Base-by-base conservation (phyloP, 306 rosid species). In the Purshia tridentata region DNA sequence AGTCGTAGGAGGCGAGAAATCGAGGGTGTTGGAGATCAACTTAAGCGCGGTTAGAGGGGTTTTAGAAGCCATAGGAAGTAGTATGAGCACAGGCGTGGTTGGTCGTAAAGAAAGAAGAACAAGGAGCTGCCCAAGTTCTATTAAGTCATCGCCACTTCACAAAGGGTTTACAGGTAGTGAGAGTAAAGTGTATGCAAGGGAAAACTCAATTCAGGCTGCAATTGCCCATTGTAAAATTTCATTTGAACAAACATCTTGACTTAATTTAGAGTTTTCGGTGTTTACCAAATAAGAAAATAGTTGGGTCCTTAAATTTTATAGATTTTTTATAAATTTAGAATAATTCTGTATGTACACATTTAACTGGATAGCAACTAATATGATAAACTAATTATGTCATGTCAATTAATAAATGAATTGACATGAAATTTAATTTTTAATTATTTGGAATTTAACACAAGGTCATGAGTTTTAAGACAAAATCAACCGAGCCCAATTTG, bases 211-310 rank as follows among this genome's bases (percentile, higher is more conserved):
- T 78, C 86, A 84, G 71, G 81, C 87, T n/a, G 88, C 93, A 69
- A 80, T 88, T 82, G 83, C 88, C 22, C 85, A 88, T 59, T 88
- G 93, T 64, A 88, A 88, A 50, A 79, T 72, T 71, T 88, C 90
- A 70, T 61, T 77, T 42, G 74, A 79, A 12, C 82, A 80, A 46
- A 37, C 76, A 9, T 75, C 82, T 29, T 29, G 35, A 29, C 2
- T 29, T 29, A 29, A 1, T 29, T 29, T 29, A 29, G 35, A 29
- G 35, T 29, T 3, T 29, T 29, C 35, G 2, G 2, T 29, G 2
- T 29, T 29, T 1, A 29, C 2, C 35, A 3, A 29, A 3, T 29
- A 3, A 29, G 35, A 29, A 2, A 29, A 29, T 29, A 1, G 35
- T 29, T 3, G 1, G 2, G 2, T 3, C 35, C 2, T 0, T 29